Percentiles rank a stretch among this genome's conserved stretches.
Conservation (phyloP, 257 asterid species). For the Thymus mandschuricus region DNA sequence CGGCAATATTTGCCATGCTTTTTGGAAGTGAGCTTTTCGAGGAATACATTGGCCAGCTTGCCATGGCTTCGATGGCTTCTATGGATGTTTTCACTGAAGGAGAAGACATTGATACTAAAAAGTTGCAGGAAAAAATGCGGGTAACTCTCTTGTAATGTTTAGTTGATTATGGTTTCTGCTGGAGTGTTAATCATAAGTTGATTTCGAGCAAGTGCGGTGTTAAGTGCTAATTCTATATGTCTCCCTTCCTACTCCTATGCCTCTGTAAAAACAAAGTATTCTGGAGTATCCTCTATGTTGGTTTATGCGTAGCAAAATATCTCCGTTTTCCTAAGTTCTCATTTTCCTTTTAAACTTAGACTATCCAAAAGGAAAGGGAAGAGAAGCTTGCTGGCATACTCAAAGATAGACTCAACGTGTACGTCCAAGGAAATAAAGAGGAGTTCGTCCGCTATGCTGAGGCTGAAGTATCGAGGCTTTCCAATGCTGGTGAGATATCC, state of each 20-base stretch:
- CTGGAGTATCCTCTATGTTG: conserved; percentile 6
- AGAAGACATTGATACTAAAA: conserved; percentile 83
- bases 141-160: conserved; percentile 43
- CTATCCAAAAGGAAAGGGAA: conserved; percentile 91
- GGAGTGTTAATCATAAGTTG: conserved; percentile 6
- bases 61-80: conserved; percentile 99
- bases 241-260: neutral
- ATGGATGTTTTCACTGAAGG: conserved; percentile 81
- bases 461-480: conserved; percentile 84
- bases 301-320: conserved; percentile 5
- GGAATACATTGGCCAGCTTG: conserved; percentile 99
- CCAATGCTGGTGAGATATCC: conserved; percentile 77
- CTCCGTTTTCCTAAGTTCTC: conserved; percentile 11
- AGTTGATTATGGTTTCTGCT: conserved; percentile 19
- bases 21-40: conserved; percentile 99
- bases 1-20: conserved; percentile 98
- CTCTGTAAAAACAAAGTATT: neutral
- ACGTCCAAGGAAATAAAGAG: conserved; percentile 91
- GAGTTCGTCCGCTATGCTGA: conserved; percentile 74
- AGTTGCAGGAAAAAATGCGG: conserved; percentile 95
- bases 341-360: conserved; percentile 48
- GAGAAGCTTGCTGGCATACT: conserved; percentile 86
- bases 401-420: conserved; percentile 77
- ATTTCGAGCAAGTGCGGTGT: conserved; percentile 22
- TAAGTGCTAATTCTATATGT: neutral